phyloP scores from a whole-genome alignment of 2,329 filamentous ascomycete species.

The Daldinia sp. region DNA sequence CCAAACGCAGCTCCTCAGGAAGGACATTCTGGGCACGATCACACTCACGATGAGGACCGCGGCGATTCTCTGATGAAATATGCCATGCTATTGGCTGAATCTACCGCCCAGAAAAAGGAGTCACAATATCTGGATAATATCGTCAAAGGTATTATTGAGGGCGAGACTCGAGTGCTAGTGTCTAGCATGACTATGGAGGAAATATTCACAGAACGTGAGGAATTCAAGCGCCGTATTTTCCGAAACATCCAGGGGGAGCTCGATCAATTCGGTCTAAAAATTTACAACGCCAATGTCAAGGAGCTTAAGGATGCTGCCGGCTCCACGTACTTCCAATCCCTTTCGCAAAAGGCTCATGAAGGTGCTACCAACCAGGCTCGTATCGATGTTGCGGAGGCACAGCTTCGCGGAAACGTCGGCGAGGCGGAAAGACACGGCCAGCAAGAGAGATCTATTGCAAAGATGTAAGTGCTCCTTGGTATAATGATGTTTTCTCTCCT shows the following conservation, averaged over 20 bases:
- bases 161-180: constrained; percentile 83
- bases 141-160: constrained; percentile 89
- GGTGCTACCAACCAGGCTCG: constrained; percentile 82
- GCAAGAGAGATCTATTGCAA: constrained; percentile 85
- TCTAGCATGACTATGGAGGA: constrained; percentile 94
- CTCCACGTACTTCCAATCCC: constrained; percentile 83
- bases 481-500: too few relatives aligned
- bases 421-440: constrained; percentile 81
- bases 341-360: constrained; percentile 85
- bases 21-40: constrained; percentile 15
- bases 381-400: constrained; percentile 71
- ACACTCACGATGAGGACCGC: constrained; percentile 54
- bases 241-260: constrained; percentile 81
- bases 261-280: constrained; percentile 79
- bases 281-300: constrained; percentile 80
- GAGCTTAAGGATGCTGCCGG: constrained; percentile 84
- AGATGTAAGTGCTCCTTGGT: constrained; percentile 60
- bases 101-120: constrained; percentile 51
- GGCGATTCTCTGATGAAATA: constrained; percentile 79
- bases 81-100: constrained; percentile 78
- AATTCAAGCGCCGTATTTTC: constrained; percentile 80
- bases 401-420: constrained; percentile 73
- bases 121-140: constrained; percentile 79
- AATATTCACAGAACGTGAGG: constrained; percentile 79
- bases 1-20: constrained; percentile 1